Base-by-base conservation (phyloP, 2,329 filamentous ascomycete genomes). In the Aspergillus ruber region DNA sequence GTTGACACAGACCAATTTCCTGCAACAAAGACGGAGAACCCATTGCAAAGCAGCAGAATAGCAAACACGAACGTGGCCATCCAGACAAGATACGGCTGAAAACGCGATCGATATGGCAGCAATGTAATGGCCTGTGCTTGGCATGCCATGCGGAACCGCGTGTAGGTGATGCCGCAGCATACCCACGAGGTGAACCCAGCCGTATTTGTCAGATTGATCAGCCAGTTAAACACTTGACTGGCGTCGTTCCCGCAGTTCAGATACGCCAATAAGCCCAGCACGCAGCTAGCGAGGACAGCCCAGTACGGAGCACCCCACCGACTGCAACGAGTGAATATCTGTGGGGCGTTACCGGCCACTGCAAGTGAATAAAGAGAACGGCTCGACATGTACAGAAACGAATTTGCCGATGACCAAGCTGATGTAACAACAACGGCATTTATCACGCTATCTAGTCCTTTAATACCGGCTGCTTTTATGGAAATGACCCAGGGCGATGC, bases 381-480 rank as follows among this genome's bases (percentile, higher is more conserved):
- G 5, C 74, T 75, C 2, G 70, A 73, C 10, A 69, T 71, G 60
- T 74, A 79, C 39, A 88, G 67, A 57, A 76, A 80, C 52, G 84
- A 81, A 53, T 87, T 88, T 0, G 80, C 82, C 0, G 84, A 77
- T 0, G 83, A 87, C 66, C 80, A 84, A 0, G 83, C 85, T 0
- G 83, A 85, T 0, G 81, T 85, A 49, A 90, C 75, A 53, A 90
- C 83, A 15, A 87, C 75, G 32, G 83, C 85, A 63, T 90, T 90
- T 66, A 90, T 82, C 47, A 90, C 78, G 13, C 80, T 81, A 0
- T 84, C 81, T 1, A 90, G 75, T 3, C 77, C 82, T 3, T 72
- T 72, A 45, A 90, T 83, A 1, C 83, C 82, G 2, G 84, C 85
- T 27, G 80, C 78, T 13, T 78, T 77, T 39, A 84, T 83, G 20